A percentile compares a stretch with the other conserved stretches of the same genome.
Conservation (phyloP, 306 rosid species). For the Purshia tridentata region DNA sequence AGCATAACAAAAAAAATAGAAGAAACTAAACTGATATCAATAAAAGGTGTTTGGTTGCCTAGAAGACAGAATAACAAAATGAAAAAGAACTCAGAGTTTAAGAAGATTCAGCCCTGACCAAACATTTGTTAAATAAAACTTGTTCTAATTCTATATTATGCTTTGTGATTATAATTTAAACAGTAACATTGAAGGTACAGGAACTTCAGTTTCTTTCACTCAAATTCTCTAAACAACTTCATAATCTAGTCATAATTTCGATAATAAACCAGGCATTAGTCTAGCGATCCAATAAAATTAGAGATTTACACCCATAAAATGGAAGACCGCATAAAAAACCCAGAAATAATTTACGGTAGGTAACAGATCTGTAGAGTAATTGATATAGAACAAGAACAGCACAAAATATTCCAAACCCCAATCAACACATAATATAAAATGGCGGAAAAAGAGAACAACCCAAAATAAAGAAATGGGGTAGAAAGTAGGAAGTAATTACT, state of each 20-base stretch:
- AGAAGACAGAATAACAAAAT: too few relatives aligned
- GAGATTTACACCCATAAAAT: background rate
- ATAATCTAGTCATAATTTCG: background rate
- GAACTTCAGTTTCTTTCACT: background rate
- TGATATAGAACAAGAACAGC: background rate
- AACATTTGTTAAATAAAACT: too few relatives aligned
- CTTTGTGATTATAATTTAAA: background rate
- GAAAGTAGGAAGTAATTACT: constrained; percentile 24
- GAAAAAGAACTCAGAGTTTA: too few relatives aligned
- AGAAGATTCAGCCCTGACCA: background rate
- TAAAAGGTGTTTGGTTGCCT: too few relatives aligned
- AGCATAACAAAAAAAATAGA: background rate
- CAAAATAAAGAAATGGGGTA: background rate
- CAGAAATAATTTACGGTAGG: background rate
- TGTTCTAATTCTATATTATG: too few relatives aligned
- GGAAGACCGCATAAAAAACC: background rate
- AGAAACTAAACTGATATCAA: background rate
- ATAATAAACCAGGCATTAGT: background rate
- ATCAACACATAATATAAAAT: background rate
- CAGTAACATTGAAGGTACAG: background rate
- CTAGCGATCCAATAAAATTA: background rate
- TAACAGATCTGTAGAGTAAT: background rate
- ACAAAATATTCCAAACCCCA: background rate
- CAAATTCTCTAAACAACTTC: background rate
- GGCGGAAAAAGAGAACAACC: background rate